These are phyloP conservation scores for Fusarium pseudocircinatum DNA, from an alignment of 2,329 filamentous ascomycete genomes.

Conservation along the genomic window DNA sequence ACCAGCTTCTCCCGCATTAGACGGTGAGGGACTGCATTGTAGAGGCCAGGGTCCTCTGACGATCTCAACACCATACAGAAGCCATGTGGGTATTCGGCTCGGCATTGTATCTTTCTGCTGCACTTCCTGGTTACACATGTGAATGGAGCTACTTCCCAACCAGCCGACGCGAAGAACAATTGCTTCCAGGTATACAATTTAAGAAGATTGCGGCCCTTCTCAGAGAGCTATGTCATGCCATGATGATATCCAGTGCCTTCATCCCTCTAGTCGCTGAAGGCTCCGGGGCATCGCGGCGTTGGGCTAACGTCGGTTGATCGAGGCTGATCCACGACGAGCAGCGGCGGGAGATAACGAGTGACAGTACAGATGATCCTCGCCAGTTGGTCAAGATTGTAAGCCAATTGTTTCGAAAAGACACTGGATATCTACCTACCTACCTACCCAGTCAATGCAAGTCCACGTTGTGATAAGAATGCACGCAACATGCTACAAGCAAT, in stretches of 20 bases:
- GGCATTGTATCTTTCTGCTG: neutral
- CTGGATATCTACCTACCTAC: neutral
- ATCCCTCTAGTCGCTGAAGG: neutral
- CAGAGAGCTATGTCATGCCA: neutral
- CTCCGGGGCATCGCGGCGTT: conserved; percentile 1
- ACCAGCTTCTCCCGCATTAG: conserved; percentile 13
- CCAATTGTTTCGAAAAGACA: neutral
- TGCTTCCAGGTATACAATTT: neutral
- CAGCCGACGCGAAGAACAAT: neutral
- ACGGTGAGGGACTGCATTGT: conserved; percentile 23
- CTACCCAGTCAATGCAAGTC: neutral
- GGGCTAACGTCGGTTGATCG: neutral
- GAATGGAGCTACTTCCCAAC: neutral
- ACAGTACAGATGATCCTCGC: neutral
- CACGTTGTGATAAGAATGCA: conserved; percentile 16
- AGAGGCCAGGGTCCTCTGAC: conserved; percentile 16
- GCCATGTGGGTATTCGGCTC: conserved; percentile 27
- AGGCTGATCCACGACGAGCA: neutral
- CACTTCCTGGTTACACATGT: conserved; percentile 20
- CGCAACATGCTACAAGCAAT: neutral
- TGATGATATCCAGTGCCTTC: neutral
- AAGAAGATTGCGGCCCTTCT: neutral
- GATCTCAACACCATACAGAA: conserved; percentile 21
- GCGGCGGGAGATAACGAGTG: conserved; percentile 5
- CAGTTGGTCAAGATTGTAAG: neutral